Base-by-base conservation (phyloP, 495 filamentous ascomycete genomes). In the Talaromyces stipitatus region DNA sequence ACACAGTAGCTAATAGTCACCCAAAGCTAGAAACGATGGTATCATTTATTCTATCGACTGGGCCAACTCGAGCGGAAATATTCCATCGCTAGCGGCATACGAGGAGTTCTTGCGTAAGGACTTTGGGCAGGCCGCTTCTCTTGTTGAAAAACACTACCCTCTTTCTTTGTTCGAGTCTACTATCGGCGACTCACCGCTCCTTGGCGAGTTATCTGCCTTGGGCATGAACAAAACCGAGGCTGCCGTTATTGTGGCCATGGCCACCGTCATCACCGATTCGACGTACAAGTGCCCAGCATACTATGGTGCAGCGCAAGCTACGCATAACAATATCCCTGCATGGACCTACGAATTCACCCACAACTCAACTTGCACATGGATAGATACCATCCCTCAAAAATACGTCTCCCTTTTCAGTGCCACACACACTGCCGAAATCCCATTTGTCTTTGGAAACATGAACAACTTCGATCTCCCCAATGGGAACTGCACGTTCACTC, bases 381-480 rank as follows among this genome's bases (percentile, higher is more conserved):
- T 59, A 20, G 8, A 20, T 14, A 24, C 29, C 1, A 57, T 70
- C 20, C 16, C 59, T n/a, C 28, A 53, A n/a, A 46, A 30, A 5
- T 61, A 29, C 9, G 41, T 68, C 16, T 50, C 53, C 3, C 20
- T 59, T 8, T 56, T 69, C 10, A 66, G 65, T 8, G 66, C 65
- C 23, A 63, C 67, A 20, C 72, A 76, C 54, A 70, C 67, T 22
- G 66, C 67, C 27, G 72, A 76, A 54, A 63, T 76, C 41, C 72
- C 71, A 14, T 73, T 66, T 56, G 69, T 76, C n/a, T 72, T 75
- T 43, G 71, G 70, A 27, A 68, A 72, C 46, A 59, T 68, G 24
- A 45, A 59, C 20, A 30, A 52, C 27, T 29, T 27, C n/a, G 36
- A 18, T 41, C 36, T 41, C 16, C n/a, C 16, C 4, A 54, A 60